Evolutionary conservation across 116 monocot genomes (phyloP), one percentile per base, ranked within the genome.

Genomic region (Trichopus zeylanicus): DNA sequence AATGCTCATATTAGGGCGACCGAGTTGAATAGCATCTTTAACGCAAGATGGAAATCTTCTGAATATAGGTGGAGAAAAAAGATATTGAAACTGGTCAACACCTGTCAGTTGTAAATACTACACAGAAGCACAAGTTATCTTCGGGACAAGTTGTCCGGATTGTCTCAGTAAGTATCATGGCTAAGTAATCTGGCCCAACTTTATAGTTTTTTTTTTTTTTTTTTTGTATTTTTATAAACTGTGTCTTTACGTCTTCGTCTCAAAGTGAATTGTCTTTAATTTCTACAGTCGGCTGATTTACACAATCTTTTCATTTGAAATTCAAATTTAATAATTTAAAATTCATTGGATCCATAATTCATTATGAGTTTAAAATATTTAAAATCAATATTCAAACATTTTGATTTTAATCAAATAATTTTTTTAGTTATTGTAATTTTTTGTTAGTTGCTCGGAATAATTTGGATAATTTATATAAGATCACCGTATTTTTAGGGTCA

Each of bases 51-150:
- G 77, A 60, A 62, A 61, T 51, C 31, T 18, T 31, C 77, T 57
- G 81, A 81, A 47, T 51, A 56, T 20, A 73, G 75, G 20, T 79
- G 70, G 47, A 66, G 51, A 63, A 39, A 53, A 30, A n/a, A 66
- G 57, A 46, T 31, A 26, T n/a, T n/a, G 19, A 33, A 29, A 47
- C 46, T 25, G 7, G 9, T 42, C 47, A 4, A 0, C 57, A 63
- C 30, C 55, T 34, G 24, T 10, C 76, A 61, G 20, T 46, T 18
- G 60, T 10, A 27, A 51, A 61, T 19, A 31, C 18, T 37, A 51
- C 23, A 30, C 21, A 55, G 23, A 59, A 63, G 26, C 51, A 57
- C 21, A 10, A 9, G 1, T 6, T 1, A 26, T 58, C 31, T 3
- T 46, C 63, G 33, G 57, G 39, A 12, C 51, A 34, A 55, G 38